Evolutionary conservation across 345 rosid species (phyloP), one percentile per base, ranked within the genome.

Genomic region (Brassica juncea): DNA sequence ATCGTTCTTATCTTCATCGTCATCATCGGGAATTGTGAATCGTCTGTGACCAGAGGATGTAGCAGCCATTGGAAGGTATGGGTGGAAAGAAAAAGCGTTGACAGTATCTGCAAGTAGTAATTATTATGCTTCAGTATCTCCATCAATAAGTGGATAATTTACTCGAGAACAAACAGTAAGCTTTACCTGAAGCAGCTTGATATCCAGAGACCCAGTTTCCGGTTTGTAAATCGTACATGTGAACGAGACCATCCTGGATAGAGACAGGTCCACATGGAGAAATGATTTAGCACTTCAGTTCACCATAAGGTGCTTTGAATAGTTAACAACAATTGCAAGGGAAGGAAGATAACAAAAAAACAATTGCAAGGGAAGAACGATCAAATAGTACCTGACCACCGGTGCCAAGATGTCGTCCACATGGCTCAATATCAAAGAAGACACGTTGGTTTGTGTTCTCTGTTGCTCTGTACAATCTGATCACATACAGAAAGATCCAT

Each of bases 1-100:
- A 16, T 80, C 72, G 55, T 80, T 86, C 21, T 73, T 68, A 52
- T 72, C 86, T 67, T 73, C 78, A 21, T 76, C 83, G 47, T 87
- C 96, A 19, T 67, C 93, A 76, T 87, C 90, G 0, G 92, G 94
- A 77, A 66, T 70, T 73, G 86, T 79, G 37, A 86, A 95, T 67
- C 98, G 85, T 62, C 99, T 85, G 75, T 95, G 98, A 31, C 99
- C 99, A 3, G 99, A 95, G 19, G 99, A 88, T 65, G 98, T 84
- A 75, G 92, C 92, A 66, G 99, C 98, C 94, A 91, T 86, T 66
- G 98, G 97, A 77, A 92, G 87, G 70, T 82, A 89, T 2, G 99
- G 99, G 71, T 94, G 99, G 86, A 92, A 94, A 67, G 95, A 77
- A 76, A 95, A 89, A 52, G 93, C 90, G 76, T 88, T 91, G 32